Evolutionary conservation across 139 green algal species (phyloP).

Genomic region (Coccomyxa sp.): DNA sequence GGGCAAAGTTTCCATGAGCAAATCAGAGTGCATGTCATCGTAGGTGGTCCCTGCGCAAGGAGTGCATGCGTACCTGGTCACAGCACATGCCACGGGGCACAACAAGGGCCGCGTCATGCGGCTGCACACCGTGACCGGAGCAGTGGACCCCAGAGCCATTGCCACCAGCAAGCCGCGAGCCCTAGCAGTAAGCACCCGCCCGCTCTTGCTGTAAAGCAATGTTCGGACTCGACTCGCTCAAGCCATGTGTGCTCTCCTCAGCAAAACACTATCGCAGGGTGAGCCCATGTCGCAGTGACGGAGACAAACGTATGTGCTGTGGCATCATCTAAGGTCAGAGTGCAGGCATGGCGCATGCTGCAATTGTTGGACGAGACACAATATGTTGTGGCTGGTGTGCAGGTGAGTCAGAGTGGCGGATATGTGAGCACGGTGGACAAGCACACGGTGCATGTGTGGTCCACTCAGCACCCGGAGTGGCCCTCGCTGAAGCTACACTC

Average conservation of each 20-base stretch:
- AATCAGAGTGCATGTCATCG: not conserved
- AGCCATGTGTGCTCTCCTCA: too few relatives aligned
- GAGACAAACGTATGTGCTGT: too few relatives aligned
- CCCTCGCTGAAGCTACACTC: slow-evolving; percentile 56
- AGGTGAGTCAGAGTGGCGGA: slow-evolving; percentile 23
- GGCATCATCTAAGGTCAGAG: too few relatives aligned
- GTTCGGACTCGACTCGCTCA: not conserved
- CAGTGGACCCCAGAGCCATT: not conserved
- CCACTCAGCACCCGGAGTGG: slow-evolving; percentile 18
- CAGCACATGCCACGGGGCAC: not conserved
- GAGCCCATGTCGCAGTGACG: too few relatives aligned
- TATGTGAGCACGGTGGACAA: slow-evolving; percentile 52
- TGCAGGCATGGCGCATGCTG: too few relatives aligned
- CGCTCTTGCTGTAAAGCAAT: not conserved
- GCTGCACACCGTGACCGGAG: not conserved
- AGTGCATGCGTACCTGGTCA: not conserved
- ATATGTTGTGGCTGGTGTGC: slow-evolving; percentile 1
- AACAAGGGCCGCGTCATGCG: not conserved
- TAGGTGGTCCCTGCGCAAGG: slow-evolving; percentile 10
- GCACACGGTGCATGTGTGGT: slow-evolving; percentile 61
- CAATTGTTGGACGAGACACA: too few relatives aligned
- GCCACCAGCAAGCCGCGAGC: not conserved
- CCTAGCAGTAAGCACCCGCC: too few relatives aligned
- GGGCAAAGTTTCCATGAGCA: not conserved
- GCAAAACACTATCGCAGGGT: too few relatives aligned